Percentiles rank a stretch among this genome's conserved stretches.
Conservation (phyloP, 2,329 filamentous ascomycete genomes). For the Fusarium protoensiforme region DNA sequence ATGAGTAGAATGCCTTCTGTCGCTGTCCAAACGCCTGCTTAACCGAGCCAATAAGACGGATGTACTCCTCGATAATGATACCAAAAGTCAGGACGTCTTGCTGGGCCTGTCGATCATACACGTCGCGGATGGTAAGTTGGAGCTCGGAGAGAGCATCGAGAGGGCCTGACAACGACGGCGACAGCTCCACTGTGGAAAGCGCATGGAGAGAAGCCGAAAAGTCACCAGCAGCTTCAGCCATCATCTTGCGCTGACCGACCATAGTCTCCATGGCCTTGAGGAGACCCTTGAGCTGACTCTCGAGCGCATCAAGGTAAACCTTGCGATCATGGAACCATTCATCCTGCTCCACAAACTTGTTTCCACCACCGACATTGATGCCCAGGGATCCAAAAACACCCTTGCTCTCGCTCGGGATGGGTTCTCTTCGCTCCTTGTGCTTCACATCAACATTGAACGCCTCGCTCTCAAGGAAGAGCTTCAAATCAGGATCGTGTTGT, state of each 20-base stretch:
- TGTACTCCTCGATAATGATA: constrained; percentile 98
- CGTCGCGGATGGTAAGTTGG: constrained; percentile 91
- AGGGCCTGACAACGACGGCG: constrained; percentile 86
- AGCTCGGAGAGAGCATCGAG: constrained; percentile 92
- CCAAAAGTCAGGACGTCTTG: constrained; percentile 96
- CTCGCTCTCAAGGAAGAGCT: constrained; percentile 97
- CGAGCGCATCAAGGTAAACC: constrained; percentile 92
- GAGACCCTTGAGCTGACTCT: constrained; percentile 88
- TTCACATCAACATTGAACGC: constrained; percentile 96
- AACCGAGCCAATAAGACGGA: constrained; percentile 92
- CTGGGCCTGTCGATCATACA: constrained; percentile 96
- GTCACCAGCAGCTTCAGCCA: constrained; percentile 92
- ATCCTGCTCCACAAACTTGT: constrained; percentile 97
- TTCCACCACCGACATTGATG: constrained; percentile 78
- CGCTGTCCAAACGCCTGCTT: constrained; percentile 93
- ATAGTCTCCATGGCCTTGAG: constrained; percentile 96
- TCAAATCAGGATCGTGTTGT: constrained; percentile 92
- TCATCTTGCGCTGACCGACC: constrained; percentile 89
- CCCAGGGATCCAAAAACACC: constrained; percentile 90
- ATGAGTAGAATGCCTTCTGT: constrained; percentile 95
- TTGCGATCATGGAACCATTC: constrained; percentile 99
- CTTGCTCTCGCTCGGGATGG: constrained; percentile 88
- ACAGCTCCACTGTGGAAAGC: constrained; percentile 91
- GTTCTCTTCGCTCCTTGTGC: constrained; percentile 94
- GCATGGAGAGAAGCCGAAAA: constrained; percentile 95